These are phyloP conservation scores for Globisporangium radiosum DNA, from an alignment of 352 stramenopile genomes.

Conservation along the genomic window DNA sequence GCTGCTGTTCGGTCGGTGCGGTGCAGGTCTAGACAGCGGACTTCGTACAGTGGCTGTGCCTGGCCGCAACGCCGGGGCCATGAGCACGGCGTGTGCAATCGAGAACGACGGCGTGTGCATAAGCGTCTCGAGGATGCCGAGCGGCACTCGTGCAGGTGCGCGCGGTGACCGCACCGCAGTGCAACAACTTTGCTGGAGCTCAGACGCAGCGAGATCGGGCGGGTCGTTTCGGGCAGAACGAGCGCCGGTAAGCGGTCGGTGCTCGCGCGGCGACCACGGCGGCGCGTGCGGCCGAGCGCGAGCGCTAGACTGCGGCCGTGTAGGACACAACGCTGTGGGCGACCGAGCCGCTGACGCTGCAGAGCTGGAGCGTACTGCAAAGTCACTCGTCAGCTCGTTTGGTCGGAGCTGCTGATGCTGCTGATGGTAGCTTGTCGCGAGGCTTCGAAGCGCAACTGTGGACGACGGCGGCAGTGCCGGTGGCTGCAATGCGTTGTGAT, in stretches of 20 bases:
- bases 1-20: too few relatives aligned
- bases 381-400: not conserved
- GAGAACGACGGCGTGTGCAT: constrained; percentile 14
- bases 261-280: not conserved
- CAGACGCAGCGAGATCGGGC: not conserved
- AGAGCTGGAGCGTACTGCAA: not conserved
- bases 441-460: constrained; percentile 6
- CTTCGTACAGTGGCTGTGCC: too few relatives aligned
- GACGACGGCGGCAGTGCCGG: constrained; percentile 18
- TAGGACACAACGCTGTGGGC: not conserved
- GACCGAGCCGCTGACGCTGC: too few relatives aligned
- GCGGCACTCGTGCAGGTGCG: not conserved
- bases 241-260: not conserved
- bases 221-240: not conserved
- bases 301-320: constrained; percentile 2
- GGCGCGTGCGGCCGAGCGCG: not conserved
- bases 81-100: constrained; percentile 2
- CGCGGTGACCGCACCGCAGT: not conserved
- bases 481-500: constrained; percentile 20
- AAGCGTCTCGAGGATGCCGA: constrained; percentile 10
- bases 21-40: too few relatives aligned
- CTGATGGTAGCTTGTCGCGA: constrained; percentile 7
- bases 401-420: not conserved
- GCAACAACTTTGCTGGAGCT: not conserved
- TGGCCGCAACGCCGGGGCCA: constrained; percentile 11